Evolutionary conservation across 2,329 filamentous ascomycete species (phyloP), one percentile per base, ranked within the genome.

Genomic region (Ceratocystis alfenasii): DNA sequence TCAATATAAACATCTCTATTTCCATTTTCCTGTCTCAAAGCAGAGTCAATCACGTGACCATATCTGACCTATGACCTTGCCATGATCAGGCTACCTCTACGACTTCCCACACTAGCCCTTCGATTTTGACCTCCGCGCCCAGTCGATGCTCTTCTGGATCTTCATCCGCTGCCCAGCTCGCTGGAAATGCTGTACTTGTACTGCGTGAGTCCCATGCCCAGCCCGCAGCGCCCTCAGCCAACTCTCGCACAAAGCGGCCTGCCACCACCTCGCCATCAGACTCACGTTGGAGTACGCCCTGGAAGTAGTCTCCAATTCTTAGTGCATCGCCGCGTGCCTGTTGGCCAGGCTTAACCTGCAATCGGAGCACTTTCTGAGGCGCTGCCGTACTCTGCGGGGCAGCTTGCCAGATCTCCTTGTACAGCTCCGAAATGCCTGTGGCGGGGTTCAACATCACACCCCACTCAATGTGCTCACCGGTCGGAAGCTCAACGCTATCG

Each of bases 361-460:
- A 36, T 2, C 55, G 55, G 5, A 65, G 25, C 45, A 57, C 41
- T 10, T n/a, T 25, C n/a, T 15, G 30, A n/a, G 30, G 25, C 46
- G 46, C 25, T 30, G 50, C 30, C 17, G 30, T 15, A 12, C 17
- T n/a, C 30, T 64, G 62, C 33, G 28, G 30, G 22, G 55, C 65
- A 3, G 50, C 25, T 20, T 45, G 41, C 87, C 87, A 89, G 1
- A 87, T 72, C 73, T 90, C 87, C 72, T 89, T 86, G 69, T 91
- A 90, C 0, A 75, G 74, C 8, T 78, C 79, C 48, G 78, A 72
- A 0, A 70, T 53, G 0, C 81, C 80, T 1, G 81, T 83, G 0
- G 73, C 76, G 0, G 83, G 83, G 69, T 87, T 84, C 10, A 79
- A 74, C 81, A 87, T 87, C 12, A 70, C 70, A 0, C 86, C 86